A percentile compares a stretch with the other conserved stretches of the same genome.
phyloP scores from a whole-genome alignment of 768 basidiomycete genomes.

The Tubosaeta brunneosetosa region DNA sequence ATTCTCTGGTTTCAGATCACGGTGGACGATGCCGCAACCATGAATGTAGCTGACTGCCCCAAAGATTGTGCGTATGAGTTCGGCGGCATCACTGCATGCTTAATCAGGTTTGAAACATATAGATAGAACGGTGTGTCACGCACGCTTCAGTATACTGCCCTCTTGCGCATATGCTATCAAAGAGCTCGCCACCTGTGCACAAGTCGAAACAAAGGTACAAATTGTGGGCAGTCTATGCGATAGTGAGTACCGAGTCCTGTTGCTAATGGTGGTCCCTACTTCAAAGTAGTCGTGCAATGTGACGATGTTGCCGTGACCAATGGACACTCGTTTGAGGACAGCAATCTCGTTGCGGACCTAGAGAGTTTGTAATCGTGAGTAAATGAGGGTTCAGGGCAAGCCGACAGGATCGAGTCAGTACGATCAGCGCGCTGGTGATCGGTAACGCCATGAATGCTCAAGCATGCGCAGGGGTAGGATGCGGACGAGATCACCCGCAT shows the following conservation, averaged over 20 bases:
- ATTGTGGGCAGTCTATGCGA: constrained; percentile 75
- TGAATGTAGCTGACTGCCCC: constrained; percentile 90
- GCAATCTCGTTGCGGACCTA: constrained; percentile 97
- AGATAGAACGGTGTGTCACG: constrained; percentile 22
- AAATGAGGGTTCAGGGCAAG: constrained; percentile 14
- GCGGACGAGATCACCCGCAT: constrained; percentile 2
- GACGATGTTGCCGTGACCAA: constrained; percentile 85
- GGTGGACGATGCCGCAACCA: constrained; percentile 86
- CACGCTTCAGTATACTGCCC: constrained; percentile 95
- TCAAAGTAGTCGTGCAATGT: constrained; percentile 96
- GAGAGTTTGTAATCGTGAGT: constrained; percentile 9
- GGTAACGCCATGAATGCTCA: neutral
- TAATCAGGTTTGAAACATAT: constrained; percentile 17
- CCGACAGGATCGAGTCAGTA: neutral
- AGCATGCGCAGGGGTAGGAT: constrained; percentile 1
- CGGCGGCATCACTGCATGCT: constrained; percentile 74
- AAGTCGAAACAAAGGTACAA: constrained; percentile 94
- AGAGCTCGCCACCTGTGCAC: constrained; percentile 97
- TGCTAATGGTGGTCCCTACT: constrained; percentile 35
- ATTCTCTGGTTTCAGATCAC: constrained; percentile 98
- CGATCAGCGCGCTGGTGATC: constrained; percentile 16
- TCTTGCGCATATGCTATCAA: constrained; percentile 96
- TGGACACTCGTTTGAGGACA: constrained; percentile 90
- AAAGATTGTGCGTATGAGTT: constrained; percentile 81
- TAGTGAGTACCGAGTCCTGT: neutral